Evolutionary conservation across 2,329 filamentous ascomycete species (phyloP).

Genomic region (Pseudogymnoascus sp.): DNA sequence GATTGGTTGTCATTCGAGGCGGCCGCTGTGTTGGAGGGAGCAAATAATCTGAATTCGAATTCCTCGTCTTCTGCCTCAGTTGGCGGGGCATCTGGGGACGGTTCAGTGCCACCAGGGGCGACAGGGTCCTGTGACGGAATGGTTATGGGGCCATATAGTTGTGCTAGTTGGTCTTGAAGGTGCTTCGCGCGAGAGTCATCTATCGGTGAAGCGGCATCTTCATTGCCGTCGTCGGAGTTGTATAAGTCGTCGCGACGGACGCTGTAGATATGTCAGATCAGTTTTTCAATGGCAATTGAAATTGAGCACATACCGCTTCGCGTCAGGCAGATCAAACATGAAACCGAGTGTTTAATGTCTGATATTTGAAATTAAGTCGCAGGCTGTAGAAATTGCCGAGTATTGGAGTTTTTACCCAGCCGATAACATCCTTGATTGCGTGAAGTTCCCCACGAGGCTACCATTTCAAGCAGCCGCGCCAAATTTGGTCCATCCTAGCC

Average conservation of each 20-base stretch:
- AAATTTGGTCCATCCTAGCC: not conserved
- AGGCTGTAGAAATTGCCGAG: not conserved
- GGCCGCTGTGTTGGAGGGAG: constrained; percentile 19
- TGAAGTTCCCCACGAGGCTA: not conserved
- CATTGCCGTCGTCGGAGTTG: constrained; percentile 15
- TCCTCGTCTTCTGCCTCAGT: constrained; percentile 27
- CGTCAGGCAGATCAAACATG: constrained; percentile 45
- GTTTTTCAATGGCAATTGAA: constrained; percentile 8
- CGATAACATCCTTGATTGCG: not conserved
- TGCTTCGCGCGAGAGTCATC: constrained; percentile 14
- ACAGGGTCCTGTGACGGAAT: constrained; percentile 10
- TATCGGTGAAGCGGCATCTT: constrained; percentile 32
- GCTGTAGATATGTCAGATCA: constrained; percentile 24
- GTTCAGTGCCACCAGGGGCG: constrained; percentile 13
- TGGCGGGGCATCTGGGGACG: constrained; percentile 21
- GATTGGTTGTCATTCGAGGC: not conserved
- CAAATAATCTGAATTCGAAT: constrained; percentile 51
- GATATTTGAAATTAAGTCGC: not conserved
- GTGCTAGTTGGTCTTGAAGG: constrained; percentile 19
- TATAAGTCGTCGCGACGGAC: constrained; percentile 48
- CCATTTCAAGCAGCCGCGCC: not conserved
- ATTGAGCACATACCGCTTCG: constrained; percentile 38
- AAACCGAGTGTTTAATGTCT: constrained; percentile 9
- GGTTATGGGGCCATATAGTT: constrained; percentile 19
- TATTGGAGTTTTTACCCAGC: not conserved